Base-by-base conservation (phyloP, 2,329 filamentous ascomycete genomes). In the Diplocarpon mali region DNA sequence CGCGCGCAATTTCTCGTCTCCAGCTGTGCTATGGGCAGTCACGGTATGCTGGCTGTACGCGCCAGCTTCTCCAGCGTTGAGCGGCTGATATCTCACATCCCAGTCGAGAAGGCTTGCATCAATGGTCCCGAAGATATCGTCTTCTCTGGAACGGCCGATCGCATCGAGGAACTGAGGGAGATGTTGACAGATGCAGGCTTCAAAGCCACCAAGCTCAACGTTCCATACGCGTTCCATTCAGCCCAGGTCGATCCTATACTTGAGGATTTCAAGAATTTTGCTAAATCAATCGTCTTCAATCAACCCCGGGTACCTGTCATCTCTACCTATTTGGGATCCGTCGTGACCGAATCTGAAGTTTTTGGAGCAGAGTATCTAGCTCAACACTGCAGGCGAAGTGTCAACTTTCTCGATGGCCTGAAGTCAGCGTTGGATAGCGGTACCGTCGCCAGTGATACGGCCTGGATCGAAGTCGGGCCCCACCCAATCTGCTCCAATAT, bases 111-210 rank as follows among this genome's bases (percentile, higher is more conserved):
- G 40, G 80, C 85, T 12, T 92, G 85, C 65, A 73, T 86, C 61
- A 92, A 92, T 54, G 76, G 80, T 0, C 79, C 80, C 0, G 69
- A 76, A 40, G 82, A 86, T 59, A 87, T 78, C 8, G 85, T 92
- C 2, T 68, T 90, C 12, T 76, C 75, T 48, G 64, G 73, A n/a
- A 70, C 70, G 15, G 65, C 66, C 34, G 69, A 72, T 27, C 65
- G 74, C 14, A 71, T 82, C 5, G 66, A 77, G 11, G 69, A 71
- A 5, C 45, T 54, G 29, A 57, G 66, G 28, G 71, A 28, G 34
- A 38, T 28, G 13, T 67, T 82, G 3, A 61, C 66, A 14, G 60
- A 62, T 5, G 65, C 69, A 46, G 72, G 73, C 2, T 71, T 77
- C 63, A 79, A 78, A 61, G 71, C 70, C 43, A 76, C 24, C 3